These are phyloP conservation scores for Cymodocea nodosa DNA, from an alignment of 116 monocot species.

Conservation along the genomic window DNA sequence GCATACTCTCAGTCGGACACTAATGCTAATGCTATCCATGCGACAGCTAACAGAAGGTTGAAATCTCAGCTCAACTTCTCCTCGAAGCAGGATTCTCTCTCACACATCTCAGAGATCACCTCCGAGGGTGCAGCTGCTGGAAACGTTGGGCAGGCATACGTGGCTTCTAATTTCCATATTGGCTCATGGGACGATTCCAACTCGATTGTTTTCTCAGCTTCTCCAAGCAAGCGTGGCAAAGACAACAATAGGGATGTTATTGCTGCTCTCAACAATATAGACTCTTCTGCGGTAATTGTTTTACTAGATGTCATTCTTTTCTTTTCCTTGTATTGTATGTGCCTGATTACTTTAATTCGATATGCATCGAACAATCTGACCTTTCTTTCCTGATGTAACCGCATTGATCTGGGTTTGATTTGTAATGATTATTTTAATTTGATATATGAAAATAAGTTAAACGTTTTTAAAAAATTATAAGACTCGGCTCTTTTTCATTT, in stretches of 20 bases:
- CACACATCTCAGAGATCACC: constrained; percentile 27
- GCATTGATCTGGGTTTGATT: no score
- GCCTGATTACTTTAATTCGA: no score
- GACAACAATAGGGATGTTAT: constrained; percentile 43
- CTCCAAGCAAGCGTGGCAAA: constrained; percentile 37
- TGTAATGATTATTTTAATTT: no score
- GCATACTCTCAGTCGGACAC: constrained; percentile 2
- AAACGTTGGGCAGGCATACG: constrained; percentile 10
- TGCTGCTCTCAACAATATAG: constrained; percentile 37
- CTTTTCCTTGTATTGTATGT: neutral
- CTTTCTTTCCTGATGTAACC: no score
- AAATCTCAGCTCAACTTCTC: constrained; percentile 33
- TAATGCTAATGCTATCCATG: constrained; percentile 5
- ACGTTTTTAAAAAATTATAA: no score
- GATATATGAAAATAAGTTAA: no score
- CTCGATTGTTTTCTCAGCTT: constrained; percentile 56
- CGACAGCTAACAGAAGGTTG: constrained; percentile 11
- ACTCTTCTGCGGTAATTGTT: constrained; percentile 24
- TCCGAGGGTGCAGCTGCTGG: constrained; percentile 11
- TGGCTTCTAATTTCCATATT: constrained; percentile 34
- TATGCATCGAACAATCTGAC: no score
- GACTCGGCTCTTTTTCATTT: no score
- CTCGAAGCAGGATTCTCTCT: constrained; percentile 29
- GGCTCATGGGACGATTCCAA: constrained; percentile 86
- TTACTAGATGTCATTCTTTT: neutral